Percentiles rank a stretch among this genome's conserved stretches.
phyloP scores from a whole-genome alignment of 805 yeast species.

The Nakazawaea holstii region DNA sequence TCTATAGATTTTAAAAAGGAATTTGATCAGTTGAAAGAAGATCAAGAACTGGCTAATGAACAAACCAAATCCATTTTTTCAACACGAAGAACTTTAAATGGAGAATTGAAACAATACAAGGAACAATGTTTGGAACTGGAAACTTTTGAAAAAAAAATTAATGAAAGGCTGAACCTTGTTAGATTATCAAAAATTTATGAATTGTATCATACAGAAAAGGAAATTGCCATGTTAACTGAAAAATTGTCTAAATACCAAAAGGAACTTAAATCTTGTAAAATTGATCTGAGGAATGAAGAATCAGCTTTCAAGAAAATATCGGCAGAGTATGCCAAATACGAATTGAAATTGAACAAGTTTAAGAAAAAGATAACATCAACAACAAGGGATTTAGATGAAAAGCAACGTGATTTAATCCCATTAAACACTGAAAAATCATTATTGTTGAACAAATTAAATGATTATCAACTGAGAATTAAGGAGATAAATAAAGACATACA shows the following conservation, averaged over 20 bases:
- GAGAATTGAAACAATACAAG: conserved; percentile 73
- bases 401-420: conserved; percentile 53
- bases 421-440: conserved; percentile 51
- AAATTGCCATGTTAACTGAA: conserved; percentile 28
- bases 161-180: conserved; percentile 42
- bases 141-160: conserved; percentile 50
- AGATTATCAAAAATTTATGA: conserved; percentile 53
- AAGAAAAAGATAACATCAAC: conserved; percentile 31
- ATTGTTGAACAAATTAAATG: conserved; percentile 37
- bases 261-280: conserved; percentile 29
- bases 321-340: conserved; percentile 41
- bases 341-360: conserved; percentile 35
- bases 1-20: conserved; percentile 62
- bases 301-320: conserved; percentile 22
- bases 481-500: conserved; percentile 47
- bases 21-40: conserved; percentile 59
- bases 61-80: conserved; percentile 59
- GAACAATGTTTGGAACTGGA: conserved; percentile 73
- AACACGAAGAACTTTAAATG: conserved; percentile 61
- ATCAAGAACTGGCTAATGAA: conserved; percentile 61
- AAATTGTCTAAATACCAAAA: conserved; percentile 31
- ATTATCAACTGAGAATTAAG: conserved; percentile 40
- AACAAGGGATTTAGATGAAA: conserved; percentile 34
- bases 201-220: conserved; percentile 53
- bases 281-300: conserved; percentile 24